These are phyloP conservation scores for Picea abies DNA, from an alignment of 83 land plant genomes.

Conservation along the genomic window DNA sequence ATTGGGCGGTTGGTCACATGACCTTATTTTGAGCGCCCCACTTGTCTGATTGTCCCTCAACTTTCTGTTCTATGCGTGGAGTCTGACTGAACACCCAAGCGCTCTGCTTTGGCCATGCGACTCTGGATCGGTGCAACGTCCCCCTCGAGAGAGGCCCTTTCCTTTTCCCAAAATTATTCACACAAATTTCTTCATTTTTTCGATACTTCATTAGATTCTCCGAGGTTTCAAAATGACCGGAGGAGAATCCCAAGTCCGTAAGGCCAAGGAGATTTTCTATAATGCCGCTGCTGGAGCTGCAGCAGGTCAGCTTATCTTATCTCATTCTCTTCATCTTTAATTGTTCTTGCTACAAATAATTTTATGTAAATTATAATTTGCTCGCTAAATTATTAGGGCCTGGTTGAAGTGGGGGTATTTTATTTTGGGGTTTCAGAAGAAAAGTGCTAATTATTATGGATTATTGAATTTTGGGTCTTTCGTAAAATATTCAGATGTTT, in stretches of 20 bases:
- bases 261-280: constrained; percentile 46
- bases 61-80: no score
- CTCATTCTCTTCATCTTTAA: neutral
- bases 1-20: no score
- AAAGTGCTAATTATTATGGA: neutral
- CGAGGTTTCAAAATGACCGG: neutral
- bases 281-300: constrained; percentile 76
- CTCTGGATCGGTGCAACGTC: constrained; percentile 25
- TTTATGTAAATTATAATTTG: neutral
- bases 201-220: neutral
- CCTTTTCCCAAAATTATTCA: neutral
- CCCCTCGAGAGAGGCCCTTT: constrained; percentile 48
- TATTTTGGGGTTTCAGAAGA: neutral
- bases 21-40: no score
- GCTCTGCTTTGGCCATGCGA: constrained; percentile 56
- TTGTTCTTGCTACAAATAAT: neutral
- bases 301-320: constrained; percentile 51
- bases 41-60: no score
- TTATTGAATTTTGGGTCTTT: neutral
- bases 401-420: neutral
- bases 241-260: neutral
- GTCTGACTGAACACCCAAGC: no score
- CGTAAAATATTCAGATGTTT: neutral
- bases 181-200: neutral
- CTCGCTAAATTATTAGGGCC: neutral